phyloP scores from a whole-genome alignment of 192 early-diverging fungal genomes.

The Diversispora epigaea region DNA sequence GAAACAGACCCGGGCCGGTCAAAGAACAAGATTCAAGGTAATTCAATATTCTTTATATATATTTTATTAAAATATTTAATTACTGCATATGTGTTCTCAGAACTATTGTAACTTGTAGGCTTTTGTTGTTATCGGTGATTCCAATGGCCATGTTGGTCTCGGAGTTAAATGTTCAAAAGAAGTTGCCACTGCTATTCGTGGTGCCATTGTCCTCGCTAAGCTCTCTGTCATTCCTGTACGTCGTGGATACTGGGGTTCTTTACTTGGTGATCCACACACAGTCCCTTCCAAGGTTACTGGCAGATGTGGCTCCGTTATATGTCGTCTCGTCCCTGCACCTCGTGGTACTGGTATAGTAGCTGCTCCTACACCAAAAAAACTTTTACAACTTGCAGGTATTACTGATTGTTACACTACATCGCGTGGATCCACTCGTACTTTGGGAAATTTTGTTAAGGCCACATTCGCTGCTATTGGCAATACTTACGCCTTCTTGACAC shows the following conservation, averaged over 20 bases:
- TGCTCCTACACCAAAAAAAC: constrained; percentile 96
- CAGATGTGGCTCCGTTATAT: constrained; percentile 90
- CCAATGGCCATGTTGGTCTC: constrained; percentile 96
- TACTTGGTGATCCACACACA: constrained; percentile 96
- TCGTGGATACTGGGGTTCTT: constrained; percentile 98
- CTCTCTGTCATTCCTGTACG: constrained; percentile 96
- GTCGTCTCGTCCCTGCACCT: constrained; percentile 96
- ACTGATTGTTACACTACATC: constrained; percentile 96
- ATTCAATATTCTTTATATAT: not conserved
- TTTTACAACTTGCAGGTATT: constrained; percentile 95
- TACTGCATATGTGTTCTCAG: not conserved
- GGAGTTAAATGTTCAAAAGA: constrained; percentile 99
- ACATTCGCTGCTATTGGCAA: constrained; percentile 94
- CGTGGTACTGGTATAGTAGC: constrained; percentile 99
- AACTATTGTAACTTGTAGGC: constrained; percentile 44
- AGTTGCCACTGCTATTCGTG: constrained; percentile 97
- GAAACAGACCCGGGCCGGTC: constrained; percentile 99
- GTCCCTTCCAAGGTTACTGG: constrained; percentile 97
- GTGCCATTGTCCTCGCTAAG: constrained; percentile 99
- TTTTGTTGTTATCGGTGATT: constrained; percentile 98
- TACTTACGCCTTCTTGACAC: constrained; percentile 97
- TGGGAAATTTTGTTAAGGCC: constrained; percentile 99
- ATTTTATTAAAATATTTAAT: not conserved
- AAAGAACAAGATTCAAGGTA: constrained; percentile 97
- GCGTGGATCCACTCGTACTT: constrained; percentile 95